phyloP scores from a whole-genome alignment of 176 grass and related monocot species.

The Juncus effusus region DNA sequence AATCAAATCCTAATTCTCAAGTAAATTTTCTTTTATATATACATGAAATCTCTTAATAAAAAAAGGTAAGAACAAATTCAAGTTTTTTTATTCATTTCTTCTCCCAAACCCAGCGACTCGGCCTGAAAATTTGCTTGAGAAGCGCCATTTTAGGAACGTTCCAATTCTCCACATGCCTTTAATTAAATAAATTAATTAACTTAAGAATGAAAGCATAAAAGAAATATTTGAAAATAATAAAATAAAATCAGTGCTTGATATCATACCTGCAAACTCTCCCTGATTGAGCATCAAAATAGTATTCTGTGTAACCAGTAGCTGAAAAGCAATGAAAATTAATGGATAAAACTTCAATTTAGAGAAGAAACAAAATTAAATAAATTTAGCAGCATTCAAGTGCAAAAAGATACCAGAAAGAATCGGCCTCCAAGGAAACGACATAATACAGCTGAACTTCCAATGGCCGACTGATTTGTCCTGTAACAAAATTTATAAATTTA shows the following conservation, averaged over 20 bases:
- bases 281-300: constrained; percentile 63
- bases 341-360: constrained; percentile 1
- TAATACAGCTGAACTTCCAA: constrained; percentile 92
- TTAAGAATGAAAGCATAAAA: neutral
- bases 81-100: constrained; percentile 29
- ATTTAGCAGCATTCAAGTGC: neutral
- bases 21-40: too few species aligned
- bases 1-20: too few species aligned
- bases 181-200: neutral
- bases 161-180: constrained; percentile 79
- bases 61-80: neutral
- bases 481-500: constrained; percentile 13
- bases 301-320: constrained; percentile 95
- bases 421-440: constrained; percentile 93
- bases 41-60: too few species aligned
- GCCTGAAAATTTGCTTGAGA: constrained; percentile 83
- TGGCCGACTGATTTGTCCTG: constrained; percentile 94
- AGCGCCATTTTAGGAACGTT: constrained; percentile 88
- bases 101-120: constrained; percentile 74
- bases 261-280: constrained; percentile 69
- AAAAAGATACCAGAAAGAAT: constrained; percentile 62
- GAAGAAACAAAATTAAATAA: neutral
- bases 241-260: neutral
- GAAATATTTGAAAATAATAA: neutral
- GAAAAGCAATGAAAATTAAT: constrained; percentile 10